Conservation (phyloP, 306 rosid genomes). For the Canavalia ensiformis region DNA sequence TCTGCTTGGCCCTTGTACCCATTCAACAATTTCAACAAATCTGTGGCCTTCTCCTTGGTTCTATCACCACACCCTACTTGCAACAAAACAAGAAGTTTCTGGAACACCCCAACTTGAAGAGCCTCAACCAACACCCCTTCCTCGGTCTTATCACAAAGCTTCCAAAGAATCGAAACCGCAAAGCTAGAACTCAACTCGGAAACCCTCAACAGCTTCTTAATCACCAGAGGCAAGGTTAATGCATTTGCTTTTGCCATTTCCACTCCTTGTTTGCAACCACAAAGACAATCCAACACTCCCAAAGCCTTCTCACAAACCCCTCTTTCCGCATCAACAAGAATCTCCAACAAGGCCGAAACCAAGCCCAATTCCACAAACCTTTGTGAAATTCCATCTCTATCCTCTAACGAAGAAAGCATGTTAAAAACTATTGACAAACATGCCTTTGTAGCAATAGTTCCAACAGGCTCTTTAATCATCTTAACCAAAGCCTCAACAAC, state of each 20-base stretch:
- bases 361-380: constrained; percentile 74
- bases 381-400: constrained; percentile 30
- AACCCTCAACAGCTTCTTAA: constrained; percentile 78
- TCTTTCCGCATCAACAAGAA: constrained; percentile 72
- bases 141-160: constrained; percentile 61
- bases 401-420: constrained; percentile 58
- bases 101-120: constrained; percentile 74
- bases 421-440: constrained; percentile 64
- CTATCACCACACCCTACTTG: constrained; percentile 79
- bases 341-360: constrained; percentile 69
- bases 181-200: constrained; percentile 69
- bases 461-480: constrained; percentile 63
- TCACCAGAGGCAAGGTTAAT: constrained; percentile 74
- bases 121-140: constrained; percentile 67
- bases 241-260: constrained; percentile 67
- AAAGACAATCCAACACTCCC: constrained; percentile 68
- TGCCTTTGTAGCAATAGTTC: constrained; percentile 61
- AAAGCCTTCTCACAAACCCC: constrained; percentile 71
- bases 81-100: constrained; percentile 82
- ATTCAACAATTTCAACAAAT: constrained; percentile 79
- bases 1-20: constrained; percentile 60
- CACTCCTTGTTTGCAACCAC: constrained; percentile 66
- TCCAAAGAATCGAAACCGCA: constrained; percentile 74
- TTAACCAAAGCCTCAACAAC: constrained; percentile 59
- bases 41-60: constrained; percentile 73